Evolutionary conservation across 2,329 filamentous ascomycete genomes (phyloP).

Genomic region (Rhinocladiella mackenziei): DNA sequence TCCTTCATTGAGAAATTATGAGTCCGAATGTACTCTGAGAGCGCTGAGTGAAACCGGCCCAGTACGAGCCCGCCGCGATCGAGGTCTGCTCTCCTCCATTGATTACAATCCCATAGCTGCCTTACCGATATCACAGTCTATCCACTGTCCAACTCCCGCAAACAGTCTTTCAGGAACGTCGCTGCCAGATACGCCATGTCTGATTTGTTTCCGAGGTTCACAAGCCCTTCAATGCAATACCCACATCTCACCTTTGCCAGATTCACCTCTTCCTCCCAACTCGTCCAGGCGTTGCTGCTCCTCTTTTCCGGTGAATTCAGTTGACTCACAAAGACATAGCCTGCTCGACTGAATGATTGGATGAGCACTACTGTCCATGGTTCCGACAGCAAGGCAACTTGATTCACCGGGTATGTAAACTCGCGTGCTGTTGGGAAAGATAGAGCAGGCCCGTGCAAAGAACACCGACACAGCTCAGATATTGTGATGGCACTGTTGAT

Average conservation of each 20-base stretch:
- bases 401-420: slow-evolving; percentile 44
- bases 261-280: neutral
- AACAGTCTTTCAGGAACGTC: slow-evolving; percentile 5
- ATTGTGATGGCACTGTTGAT: slow-evolving; percentile 51
- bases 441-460: slow-evolving; percentile 44
- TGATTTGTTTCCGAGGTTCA: slow-evolving; percentile 8
- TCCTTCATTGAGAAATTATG: too few relatives aligned
- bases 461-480: slow-evolving; percentile 10
- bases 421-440: slow-evolving; percentile 56
- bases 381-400: slow-evolving; percentile 11
- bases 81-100: too few relatives aligned
- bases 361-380: slow-evolving; percentile 11
- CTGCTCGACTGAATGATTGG: slow-evolving; percentile 9
- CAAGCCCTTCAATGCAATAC: slow-evolving; percentile 9
- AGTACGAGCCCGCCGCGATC: too few relatives aligned
- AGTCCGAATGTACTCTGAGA: too few relatives aligned
- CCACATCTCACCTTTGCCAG: slow-evolving; percentile 2
- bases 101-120: too few relatives aligned
- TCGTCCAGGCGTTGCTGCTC: neutral
- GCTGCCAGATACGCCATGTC: slow-evolving; percentile 11
- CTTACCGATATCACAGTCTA: neutral
- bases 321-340: slow-evolving; percentile 6
- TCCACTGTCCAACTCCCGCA: neutral
- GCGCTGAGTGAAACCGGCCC: too few relatives aligned
- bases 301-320: neutral